Base-by-base conservation (phyloP, 2,329 filamentous ascomycete species). In the Ophiocordyceps polyrhachis-furcata region DNA sequence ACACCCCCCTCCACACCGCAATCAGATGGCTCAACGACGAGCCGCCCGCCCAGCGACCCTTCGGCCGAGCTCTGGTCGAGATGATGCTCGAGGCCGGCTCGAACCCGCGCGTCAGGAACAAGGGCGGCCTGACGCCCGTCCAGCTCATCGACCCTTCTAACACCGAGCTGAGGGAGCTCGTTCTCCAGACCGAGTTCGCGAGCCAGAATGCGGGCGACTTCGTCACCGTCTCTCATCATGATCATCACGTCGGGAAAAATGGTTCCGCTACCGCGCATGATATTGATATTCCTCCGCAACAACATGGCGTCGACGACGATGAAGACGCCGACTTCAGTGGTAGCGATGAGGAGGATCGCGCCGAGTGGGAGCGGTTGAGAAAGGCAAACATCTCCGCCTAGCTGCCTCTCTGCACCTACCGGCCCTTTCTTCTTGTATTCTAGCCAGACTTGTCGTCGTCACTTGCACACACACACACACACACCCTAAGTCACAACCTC, bases 71-170 rank as follows among this genome's bases (percentile, higher is more conserved):
- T 17, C 70, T 91, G 45, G 73, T 89, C 52, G 73, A 80, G 53
- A 85, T 91, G 70, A 77, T 93, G 70, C 71, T 89, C 50, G 84
- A 91, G 64, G 84, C 84, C 45, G 85, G 85, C 47, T 71, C 66
- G 43, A 70, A 62, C 62, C 62, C 73, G 45, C 69, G 73, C 48
- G 53, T 67, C 54, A 67, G 66, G 60, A 89, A 89, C 66, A 82
- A 81, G 62, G 80, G 76, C 44, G 79, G 81, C 54, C 70, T 86
- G 48, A 83, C 79, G 43, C 72, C 84, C 25, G 57, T 73, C 45
- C 79, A 87, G 61, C 71, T 89, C 49, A 79, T 80, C 45, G 83
- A 89, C 61, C 83, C 83, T 15, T 57, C 70, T 42, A 85, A 88
- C 61, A 56, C 57, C 21, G 71, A 69, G 44, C 65, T 88, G 45